phyloP scores from a whole-genome alignment of 306 rosid genomes.

The Inga oerstediana region DNA sequence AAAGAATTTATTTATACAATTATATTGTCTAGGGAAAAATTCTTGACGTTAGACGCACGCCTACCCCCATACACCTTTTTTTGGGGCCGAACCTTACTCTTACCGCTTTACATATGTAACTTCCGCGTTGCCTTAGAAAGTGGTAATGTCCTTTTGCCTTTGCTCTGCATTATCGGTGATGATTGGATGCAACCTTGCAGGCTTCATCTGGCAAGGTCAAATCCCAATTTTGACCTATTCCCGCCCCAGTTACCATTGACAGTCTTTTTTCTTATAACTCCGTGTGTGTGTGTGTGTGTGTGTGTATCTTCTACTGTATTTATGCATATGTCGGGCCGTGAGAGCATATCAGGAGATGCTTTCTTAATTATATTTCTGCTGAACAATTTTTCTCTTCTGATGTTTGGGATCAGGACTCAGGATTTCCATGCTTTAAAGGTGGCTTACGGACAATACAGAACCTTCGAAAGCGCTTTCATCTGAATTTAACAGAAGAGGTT shows the following conservation, averaged over 20 bases:
- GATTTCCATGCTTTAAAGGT: slow-evolving; percentile 97
- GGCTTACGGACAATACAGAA: slow-evolving; percentile 95
- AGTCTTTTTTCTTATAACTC: neutral
- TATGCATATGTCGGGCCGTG: neutral
- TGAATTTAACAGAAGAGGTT: slow-evolving; percentile 97
- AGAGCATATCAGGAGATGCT: slow-evolving; percentile 10
- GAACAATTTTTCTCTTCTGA: slow-evolving; percentile 26
- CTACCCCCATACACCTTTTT: neutral
- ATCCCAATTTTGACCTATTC: slow-evolving; percentile 9
- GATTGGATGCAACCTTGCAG: slow-evolving; percentile 22
- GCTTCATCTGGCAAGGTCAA: slow-evolving; percentile 17
- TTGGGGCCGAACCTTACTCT: neutral
- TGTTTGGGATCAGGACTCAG: slow-evolving; percentile 79
- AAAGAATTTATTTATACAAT: neutral
- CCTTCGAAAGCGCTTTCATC: slow-evolving; percentile 93
- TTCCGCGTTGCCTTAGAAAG: neutral
- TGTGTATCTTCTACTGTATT: neutral
- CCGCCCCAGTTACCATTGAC: slow-evolving; percentile 10
- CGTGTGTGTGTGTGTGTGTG: neutral
- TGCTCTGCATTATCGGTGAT: slow-evolving; percentile 10
- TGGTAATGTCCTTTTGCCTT: slow-evolving; percentile 6
- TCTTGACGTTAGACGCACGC: neutral
- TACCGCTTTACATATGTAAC: neutral
- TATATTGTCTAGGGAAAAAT: neutral
- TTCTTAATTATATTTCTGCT: slow-evolving; percentile 26